Percentiles rank a stretch among this genome's conserved stretches.
phyloP scores from a whole-genome alignment of 1,284 basidiomycete species.

The Abortiporus biennis region DNA sequence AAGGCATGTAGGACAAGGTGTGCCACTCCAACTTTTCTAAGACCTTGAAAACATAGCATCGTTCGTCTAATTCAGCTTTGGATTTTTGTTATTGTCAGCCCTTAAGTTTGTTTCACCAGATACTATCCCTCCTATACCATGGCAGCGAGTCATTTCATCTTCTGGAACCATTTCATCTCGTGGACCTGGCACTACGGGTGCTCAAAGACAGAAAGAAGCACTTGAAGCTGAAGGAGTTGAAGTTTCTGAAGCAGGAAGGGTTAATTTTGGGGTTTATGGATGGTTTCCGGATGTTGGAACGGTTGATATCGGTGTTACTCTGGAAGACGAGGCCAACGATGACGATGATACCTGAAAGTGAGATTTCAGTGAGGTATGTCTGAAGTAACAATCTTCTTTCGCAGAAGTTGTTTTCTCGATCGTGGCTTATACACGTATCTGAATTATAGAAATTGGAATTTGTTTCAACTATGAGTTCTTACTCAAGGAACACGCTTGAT shows the following conservation, averaged over 20 bases:
- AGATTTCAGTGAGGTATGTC: too few relatives aligned
- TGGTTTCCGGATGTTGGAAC: slow-evolving; percentile 49
- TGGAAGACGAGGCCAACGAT: background rate
- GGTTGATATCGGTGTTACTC: slow-evolving; percentile 15
- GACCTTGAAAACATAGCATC: background rate
- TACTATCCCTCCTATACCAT: slow-evolving; percentile 60
- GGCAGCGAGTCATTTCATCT: slow-evolving; percentile 68
- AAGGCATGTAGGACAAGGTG: slow-evolving; percentile 83
- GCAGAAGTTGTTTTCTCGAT: too few relatives aligned
- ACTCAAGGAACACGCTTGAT: too few relatives aligned
- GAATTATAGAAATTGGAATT: too few relatives aligned
- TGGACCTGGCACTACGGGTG: slow-evolving; percentile 68
- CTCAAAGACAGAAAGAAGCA: slow-evolving; percentile 56
- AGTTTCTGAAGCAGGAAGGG: slow-evolving; percentile 47
- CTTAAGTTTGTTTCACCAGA: slow-evolving; percentile 63
- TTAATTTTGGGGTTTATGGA: slow-evolving; percentile 44
- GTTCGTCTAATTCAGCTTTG: background rate
- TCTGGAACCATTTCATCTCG: slow-evolving; percentile 74
- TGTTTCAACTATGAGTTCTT: too few relatives aligned
- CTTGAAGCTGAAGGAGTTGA: slow-evolving; percentile 70
- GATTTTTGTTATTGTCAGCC: slow-evolving; percentile 31
- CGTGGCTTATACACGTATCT: too few relatives aligned
- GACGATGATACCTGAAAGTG: too few relatives aligned
- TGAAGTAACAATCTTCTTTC: too few relatives aligned
- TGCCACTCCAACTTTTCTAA: slow-evolving; percentile 15